phyloP scores from a whole-genome alignment of 352 stramenopile genomes.

The Globisporangium polare region DNA sequence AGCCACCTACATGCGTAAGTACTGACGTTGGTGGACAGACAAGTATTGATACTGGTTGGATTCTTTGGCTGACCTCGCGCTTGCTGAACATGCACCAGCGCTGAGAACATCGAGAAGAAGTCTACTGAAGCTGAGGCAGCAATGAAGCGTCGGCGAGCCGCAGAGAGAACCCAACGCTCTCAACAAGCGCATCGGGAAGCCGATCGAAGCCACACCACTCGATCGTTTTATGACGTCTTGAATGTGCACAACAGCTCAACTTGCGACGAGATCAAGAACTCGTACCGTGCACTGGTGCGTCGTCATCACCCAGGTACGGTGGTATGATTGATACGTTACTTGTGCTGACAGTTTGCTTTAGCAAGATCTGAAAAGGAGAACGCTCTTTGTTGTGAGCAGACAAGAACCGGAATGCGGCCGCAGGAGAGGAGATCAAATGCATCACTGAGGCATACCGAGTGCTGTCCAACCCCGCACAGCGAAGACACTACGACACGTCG shows the following conservation, averaged over 20 bases:
- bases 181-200: not conserved
- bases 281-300: constrained; percentile 5
- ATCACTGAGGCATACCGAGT: constrained; percentile 6
- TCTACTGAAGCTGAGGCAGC: not conserved
- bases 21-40: not conserved
- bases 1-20: not conserved
- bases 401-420: not conserved
- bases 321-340: not conserved
- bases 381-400: not conserved
- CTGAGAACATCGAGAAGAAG: not conserved
- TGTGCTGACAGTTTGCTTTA: not conserved
- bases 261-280: constrained; percentile 2
- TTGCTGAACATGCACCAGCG: not conserved
- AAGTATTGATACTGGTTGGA: not conserved
- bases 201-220: not conserved
- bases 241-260: not conserved
- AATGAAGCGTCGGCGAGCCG: not conserved
- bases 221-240: constrained; percentile 1
- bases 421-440: constrained; percentile 6
- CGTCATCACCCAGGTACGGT: constrained; percentile 1
- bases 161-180: not conserved
- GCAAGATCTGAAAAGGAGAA: too few relatives aligned
- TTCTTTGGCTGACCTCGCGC: not conserved
- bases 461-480: not conserved
- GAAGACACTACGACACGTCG: not conserved